phyloP scores from a whole-genome alignment of 2,329 filamentous ascomycete species.

The Teratosphaeriaceae sp. region DNA sequence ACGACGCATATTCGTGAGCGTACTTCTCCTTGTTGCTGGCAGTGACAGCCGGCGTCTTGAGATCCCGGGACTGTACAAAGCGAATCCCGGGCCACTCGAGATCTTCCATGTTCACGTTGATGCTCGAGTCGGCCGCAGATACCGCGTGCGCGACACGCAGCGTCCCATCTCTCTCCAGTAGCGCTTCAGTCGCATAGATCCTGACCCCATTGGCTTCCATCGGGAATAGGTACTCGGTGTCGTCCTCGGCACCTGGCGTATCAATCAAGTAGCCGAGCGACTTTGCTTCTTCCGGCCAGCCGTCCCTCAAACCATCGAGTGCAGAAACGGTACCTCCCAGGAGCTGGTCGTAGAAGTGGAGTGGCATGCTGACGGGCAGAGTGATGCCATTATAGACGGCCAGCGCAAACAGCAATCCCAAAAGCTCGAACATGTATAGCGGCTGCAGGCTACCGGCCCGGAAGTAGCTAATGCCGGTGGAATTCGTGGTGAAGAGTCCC shows the following conservation, averaged over 20 bases:
- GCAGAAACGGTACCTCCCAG: conserved; percentile 43
- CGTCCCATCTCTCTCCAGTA: not conserved
- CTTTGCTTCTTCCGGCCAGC: conserved; percentile 75
- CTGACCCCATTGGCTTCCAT: conserved; percentile 51
- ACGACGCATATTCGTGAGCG: conserved; percentile 76
- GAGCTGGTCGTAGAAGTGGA: conserved; percentile 74
- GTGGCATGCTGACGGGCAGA: conserved; percentile 81
- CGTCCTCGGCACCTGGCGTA: conserved; percentile 52
- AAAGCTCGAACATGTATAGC: conserved; percentile 81
- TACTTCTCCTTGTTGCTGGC: conserved; percentile 71
- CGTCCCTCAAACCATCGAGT: conserved; percentile 72
- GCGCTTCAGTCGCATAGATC: conserved; percentile 18
- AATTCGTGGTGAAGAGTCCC: conserved; percentile 73
- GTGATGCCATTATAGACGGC: conserved; percentile 92
- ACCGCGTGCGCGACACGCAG: not conserved
- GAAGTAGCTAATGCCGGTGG: conserved; percentile 82
- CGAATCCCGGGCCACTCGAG: conserved; percentile 50
- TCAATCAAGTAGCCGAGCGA: conserved; percentile 66
- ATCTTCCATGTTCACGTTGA: conserved; percentile 8
- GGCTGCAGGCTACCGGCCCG: conserved; percentile 74
- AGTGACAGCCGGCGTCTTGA: conserved; percentile 58
- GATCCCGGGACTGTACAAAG: conserved; percentile 24
- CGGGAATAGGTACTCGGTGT: conserved; percentile 84
- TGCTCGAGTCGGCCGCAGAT: not conserved
- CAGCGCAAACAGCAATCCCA: conserved; percentile 81